Conservation (phyloP, 345 rosid species). For the Eucalyptus erythrocorys region DNA sequence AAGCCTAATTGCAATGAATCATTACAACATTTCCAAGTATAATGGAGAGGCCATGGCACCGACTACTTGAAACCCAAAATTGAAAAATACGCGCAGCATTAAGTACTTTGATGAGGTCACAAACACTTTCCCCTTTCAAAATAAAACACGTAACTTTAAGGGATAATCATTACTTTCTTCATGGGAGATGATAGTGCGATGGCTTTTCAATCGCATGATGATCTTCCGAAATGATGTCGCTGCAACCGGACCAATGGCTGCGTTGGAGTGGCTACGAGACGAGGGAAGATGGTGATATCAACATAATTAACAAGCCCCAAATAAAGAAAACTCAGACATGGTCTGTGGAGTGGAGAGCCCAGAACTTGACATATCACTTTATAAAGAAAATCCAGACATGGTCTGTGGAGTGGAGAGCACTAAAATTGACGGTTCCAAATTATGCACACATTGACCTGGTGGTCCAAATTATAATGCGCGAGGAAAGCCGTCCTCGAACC, state of each 20-base stretch:
- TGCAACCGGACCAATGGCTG: background rate
- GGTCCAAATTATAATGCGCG: background rate
- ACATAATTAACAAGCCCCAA: background rate
- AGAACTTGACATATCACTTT: background rate
- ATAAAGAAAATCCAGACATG: background rate
- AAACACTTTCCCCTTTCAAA: background rate
- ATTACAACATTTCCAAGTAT: background rate
- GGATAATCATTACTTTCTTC: background rate
- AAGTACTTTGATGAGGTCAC: background rate
- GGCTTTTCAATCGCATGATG: background rate
- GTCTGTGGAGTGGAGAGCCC: background rate
- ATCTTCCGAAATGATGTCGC: background rate
- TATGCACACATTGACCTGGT: background rate
- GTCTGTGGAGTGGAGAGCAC: background rate
- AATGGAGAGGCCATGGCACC: background rate
- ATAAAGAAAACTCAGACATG: background rate
- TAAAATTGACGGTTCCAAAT: background rate
- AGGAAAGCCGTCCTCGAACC: background rate
- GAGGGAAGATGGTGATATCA: background rate
- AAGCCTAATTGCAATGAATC: background rate
- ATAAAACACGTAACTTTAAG: background rate
- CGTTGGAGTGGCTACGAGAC: background rate
- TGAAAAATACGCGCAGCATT: background rate
- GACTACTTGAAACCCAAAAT: background rate
- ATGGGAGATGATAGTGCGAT: background rate